phyloP scores from a whole-genome alignment of 495 filamentous ascomycete genomes.

The Talaromyces proteolyticus region DNA sequence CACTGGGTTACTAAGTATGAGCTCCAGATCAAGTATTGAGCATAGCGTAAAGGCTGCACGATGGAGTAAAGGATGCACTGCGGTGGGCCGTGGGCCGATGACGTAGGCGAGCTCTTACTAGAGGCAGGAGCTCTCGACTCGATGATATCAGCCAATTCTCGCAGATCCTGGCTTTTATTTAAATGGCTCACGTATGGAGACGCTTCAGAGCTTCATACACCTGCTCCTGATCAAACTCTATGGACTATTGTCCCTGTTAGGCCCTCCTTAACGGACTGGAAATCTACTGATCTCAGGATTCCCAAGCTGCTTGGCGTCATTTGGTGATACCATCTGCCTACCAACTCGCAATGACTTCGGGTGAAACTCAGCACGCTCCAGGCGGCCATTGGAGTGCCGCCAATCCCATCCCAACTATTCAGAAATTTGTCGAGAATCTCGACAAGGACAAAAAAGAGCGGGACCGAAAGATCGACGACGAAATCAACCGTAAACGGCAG shows the following conservation, averaged over 20 bases:
- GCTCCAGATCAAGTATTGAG: neutral
- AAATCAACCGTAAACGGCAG: conserved; percentile 24
- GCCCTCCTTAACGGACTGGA: too few relatives aligned
- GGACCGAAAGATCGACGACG: conserved; percentile 58
- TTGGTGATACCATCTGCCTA: too few relatives aligned
- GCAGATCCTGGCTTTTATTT: neutral
- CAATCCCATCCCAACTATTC: conserved; percentile 82
- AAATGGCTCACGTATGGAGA: too few relatives aligned
- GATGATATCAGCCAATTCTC: too few relatives aligned
- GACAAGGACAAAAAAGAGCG: conserved; percentile 74
- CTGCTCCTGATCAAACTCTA: too few relatives aligned
- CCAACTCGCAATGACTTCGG: conserved; percentile 9
- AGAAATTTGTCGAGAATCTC: conserved; percentile 72
- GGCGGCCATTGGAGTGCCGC: conserved; percentile 39
- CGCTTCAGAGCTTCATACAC: too few relatives aligned
- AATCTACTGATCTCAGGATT: too few relatives aligned
- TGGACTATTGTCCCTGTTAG: too few relatives aligned
- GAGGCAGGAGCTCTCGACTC: neutral
- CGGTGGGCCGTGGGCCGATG: conserved; percentile 10
- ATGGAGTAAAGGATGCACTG: too few relatives aligned
- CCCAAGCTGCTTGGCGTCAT: too few relatives aligned
- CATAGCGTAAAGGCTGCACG: too few relatives aligned
- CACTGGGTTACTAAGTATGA: too few relatives aligned
- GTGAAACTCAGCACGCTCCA: conserved; percentile 16
- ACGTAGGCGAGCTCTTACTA: conserved; percentile 11